phyloP scores from a whole-genome alignment of 805 yeast species.

The Alloascoidea africana region DNA sequence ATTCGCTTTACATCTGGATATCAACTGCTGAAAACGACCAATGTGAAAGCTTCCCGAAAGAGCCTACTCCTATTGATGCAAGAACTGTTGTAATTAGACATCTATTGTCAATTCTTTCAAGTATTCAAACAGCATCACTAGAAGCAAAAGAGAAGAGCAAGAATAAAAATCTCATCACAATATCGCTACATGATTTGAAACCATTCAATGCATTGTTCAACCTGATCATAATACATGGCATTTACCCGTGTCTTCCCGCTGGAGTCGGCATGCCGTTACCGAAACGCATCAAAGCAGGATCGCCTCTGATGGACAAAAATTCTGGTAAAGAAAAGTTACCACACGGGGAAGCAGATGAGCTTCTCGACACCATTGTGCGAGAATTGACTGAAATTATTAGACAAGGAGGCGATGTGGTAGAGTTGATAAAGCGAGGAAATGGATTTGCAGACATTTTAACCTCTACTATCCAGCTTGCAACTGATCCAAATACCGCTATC shows the following conservation, averaged over 20 bases:
- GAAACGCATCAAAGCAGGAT: conserved; percentile 25
- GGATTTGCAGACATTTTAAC: conserved; percentile 13
- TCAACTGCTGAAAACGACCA: no score
- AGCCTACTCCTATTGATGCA: no score
- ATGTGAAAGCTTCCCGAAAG: no score
- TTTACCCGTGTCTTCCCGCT: conserved; percentile 44
- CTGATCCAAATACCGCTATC: conserved; percentile 4
- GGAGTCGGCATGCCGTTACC: conserved; percentile 52
- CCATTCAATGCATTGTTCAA: conserved; percentile 51
- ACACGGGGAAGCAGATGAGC: no score
- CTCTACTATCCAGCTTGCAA: conserved; percentile 13
- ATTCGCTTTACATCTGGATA: no score
- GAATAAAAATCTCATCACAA: conserved; percentile 20
- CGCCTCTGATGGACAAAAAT: neutral
- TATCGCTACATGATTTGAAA: conserved; percentile 79
- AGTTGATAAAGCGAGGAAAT: neutral
- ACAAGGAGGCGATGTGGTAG: neutral
- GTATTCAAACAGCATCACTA: neutral
- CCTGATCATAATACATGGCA: conserved; percentile 51
- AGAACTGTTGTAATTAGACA: neutral
- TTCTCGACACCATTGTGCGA: neutral
- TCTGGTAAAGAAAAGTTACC: no score
- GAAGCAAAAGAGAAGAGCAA: neutral
- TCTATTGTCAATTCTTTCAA: neutral
- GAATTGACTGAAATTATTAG: neutral